Evolutionary conservation across 2,329 filamentous ascomycete species (phyloP), one percentile per base, ranked within the genome.

Genomic region (Ophiostoma montium): DNA sequence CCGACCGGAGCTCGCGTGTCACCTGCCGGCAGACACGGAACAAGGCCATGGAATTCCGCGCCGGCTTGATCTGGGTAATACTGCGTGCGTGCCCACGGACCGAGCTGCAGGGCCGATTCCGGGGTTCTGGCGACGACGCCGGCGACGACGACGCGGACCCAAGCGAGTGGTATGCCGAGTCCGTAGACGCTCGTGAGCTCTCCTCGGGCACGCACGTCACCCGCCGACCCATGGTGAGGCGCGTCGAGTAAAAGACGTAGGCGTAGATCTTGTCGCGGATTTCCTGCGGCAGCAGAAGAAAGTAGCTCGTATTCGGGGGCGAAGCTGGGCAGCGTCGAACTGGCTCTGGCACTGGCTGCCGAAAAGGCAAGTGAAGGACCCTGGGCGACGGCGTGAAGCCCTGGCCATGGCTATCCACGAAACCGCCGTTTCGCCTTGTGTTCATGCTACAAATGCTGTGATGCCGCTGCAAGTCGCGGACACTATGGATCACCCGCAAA

Each of bases 251-350:
- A 32, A 57, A 57, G 16, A 54, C 50, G 27, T 55, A 47, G 3
- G 43, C 43, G 35, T 55, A 57, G 15, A 57, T 57, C 43, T 54
- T 47, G 31, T 55, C 52, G 15, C 55, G 54, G 12, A 57, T 50
- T 23, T 55, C 55, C 35, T 51, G 55, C 8, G 55, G 55, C 7
- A 57, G 48, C 8, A 41, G 30, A 13, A 57, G 46, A 7, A 57
- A 42, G 2, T 47, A 46, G 38, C 52, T 55, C 13, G 39, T 48
- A 15, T 53, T 23, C 9, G 2, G 50, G 33, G 23, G 18, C n/a
- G 11, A 32, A 33, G n/a, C 27, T 30, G 30, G 15, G 42, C 30
- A 21, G 27, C 16, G 19, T 19, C 42, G 42, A 27, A 15, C 42
- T 12, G 42, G 42, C 16, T 32, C 23, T 19, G 42, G 42, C 15